Conservation (phyloP, 2,329 filamentous ascomycete genomes). For the Ambrosiella cleistominuta region DNA sequence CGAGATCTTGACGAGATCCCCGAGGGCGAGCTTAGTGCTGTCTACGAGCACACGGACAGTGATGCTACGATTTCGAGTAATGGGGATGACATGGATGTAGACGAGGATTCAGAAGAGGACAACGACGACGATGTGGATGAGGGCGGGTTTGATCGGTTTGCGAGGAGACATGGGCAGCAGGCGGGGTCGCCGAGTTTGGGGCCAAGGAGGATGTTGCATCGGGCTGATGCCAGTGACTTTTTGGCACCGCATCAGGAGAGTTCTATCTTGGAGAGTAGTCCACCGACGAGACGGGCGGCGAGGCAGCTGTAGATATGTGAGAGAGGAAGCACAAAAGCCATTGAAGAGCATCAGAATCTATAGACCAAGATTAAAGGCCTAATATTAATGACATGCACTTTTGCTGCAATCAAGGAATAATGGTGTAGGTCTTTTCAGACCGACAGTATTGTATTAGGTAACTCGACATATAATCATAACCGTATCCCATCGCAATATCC, state of each 20-base stretch:
- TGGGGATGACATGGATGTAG: constrained; percentile 23
- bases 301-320: not conserved
- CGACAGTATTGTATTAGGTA: no score
- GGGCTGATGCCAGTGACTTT: constrained; percentile 36
- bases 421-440: no score
- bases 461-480: no score
- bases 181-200: constrained; percentile 24
- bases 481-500: no score
- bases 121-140: constrained; percentile 36
- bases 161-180: constrained; percentile 16
- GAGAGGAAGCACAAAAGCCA: not conserved
- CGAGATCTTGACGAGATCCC: constrained; percentile 55
- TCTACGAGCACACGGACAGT: constrained; percentile 64
- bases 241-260: constrained; percentile 40
- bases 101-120: constrained; percentile 48
- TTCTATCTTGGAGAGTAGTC: constrained; percentile 38
- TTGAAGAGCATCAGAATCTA: not conserved
- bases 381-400: no score
- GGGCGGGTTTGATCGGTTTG: constrained; percentile 7
- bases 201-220: constrained; percentile 22
- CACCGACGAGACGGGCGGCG: constrained; percentile 16
- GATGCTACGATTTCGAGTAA: constrained; percentile 44
- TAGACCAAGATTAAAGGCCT: not conserved
- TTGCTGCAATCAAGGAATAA: not conserved
- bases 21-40: constrained; percentile 37